Base-by-base conservation (phyloP, 257 asterid species). In the Handroanthus guayacan region DNA sequence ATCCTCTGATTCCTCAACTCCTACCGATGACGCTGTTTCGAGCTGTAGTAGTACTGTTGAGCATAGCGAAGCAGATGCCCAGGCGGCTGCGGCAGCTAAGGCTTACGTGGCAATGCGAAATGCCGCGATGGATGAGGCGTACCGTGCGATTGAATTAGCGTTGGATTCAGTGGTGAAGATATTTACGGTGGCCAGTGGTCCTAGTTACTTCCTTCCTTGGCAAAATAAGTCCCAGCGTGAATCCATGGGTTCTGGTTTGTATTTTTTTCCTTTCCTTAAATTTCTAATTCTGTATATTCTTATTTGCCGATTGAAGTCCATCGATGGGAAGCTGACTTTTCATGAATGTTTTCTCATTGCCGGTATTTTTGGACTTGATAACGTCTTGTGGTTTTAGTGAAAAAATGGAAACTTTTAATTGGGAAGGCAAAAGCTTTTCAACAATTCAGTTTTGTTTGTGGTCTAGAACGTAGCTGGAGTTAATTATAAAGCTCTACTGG, bases 221-320 rank as follows among this genome's bases (percentile, higher is more conserved):
- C 97, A 91, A 83, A 95, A 92, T 65, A 95, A 92, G 88, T 75
- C 92, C 62, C 97, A 92, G 90, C 97, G 99, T 36, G 99, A 95
- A 90, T 80, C 95, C 36, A 92, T 86, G 82, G 99, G 99, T 82
- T 95, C 99, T 64, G 98, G 98, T 92, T 81, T 67, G 88, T 57
- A 5, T 58, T 37, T 71, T 6, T 43, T 56, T 55, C 61, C 7
- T 41, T 41, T 7, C 5, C 57, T n/a, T 20, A 45, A 13, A 31
- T 43, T 66, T 67, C 54, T 9, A 9, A 20, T 54, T 71, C 5
- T 51, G 5, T 16, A 80, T 58, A 80, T 58, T 62, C 25, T 11
- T 61, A 5, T 8, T 54, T 20, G 5, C 64, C 52, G 14, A 54
- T 71, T 63, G 75, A 20, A 12, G 7, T 20, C 67, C 34, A 61